Evolutionary conservation across 257 asterid genomes (phyloP), one percentile per base, ranked within the genome.

Genomic region (Penstemon eatonii): DNA sequence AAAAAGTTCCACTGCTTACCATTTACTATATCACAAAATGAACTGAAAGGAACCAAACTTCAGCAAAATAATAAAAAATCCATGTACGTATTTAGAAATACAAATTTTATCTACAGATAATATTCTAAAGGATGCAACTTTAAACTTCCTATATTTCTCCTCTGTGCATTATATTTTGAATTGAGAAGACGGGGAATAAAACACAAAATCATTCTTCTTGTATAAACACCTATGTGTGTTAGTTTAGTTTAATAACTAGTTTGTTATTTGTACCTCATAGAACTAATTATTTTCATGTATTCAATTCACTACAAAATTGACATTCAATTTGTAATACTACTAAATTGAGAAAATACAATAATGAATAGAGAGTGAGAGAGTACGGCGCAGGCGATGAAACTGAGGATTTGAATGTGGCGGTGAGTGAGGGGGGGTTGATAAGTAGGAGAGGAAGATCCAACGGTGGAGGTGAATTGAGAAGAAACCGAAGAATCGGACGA

Each of bases 341-440:
- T 56, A 56, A 37, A 50, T 8, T 15, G 4, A 46, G 43, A 12
- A 50, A 42, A 60, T 3, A 18, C 50, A 45, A 45, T 19, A 19
- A 53, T 41, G 2, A 25, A 3, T 39, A 59, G 65, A 52, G 59
- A 68, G 53, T 59, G 63, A 69, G 71, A 49, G 13, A 5, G 38
- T 85, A 91, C 97, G 10, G 88, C 85, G 87, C 94, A 91, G 61
- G 98, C 95, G 78, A 82, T 74, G 84, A 84, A 80, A 80, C 69
- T 81, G 87, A 91, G 98, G 64, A 89, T 55, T 56, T 71, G 82
- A 64, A 89, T 73, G 77, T 85, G 95, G 73, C 87, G 92, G 62
- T 64, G 89, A 61, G 93, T 79, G 68, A 87, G 73, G 46, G 75
- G 37, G 46, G 75, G 37, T 65, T 68, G 81, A 39, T 70, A 79